Conservation (phyloP, 305 asterid species). For the Andrographis paniculata region DNA sequence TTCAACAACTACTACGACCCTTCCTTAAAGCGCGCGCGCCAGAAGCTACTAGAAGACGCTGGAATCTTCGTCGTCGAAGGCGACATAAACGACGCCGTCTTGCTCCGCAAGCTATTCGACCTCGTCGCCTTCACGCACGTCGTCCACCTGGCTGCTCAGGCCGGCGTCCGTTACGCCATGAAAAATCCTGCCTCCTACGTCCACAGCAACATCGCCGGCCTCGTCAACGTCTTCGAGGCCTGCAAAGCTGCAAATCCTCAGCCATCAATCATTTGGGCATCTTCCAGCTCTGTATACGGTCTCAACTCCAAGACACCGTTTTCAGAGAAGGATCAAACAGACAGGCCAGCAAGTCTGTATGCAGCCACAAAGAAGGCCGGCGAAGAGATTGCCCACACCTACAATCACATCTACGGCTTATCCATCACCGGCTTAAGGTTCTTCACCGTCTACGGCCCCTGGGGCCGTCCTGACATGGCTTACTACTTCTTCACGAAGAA, state of each 20-base stretch:
- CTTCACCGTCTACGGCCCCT: conserved; percentile 25
- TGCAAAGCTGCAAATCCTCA: conserved; percentile 30
- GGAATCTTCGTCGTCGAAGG: conserved; percentile 21
- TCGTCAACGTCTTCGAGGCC: conserved; percentile 24
- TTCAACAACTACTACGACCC: conserved; percentile 16
- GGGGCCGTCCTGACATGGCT: conserved; percentile 34
- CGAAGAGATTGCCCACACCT: conserved; percentile 29
- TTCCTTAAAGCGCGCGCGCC: conserved; percentile 22
- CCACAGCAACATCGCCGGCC: conserved; percentile 32
- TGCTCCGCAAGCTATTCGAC: conserved; percentile 20
- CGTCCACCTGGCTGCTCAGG: conserved; percentile 30
- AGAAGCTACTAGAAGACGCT: background rate
- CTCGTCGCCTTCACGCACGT: conserved; percentile 27
- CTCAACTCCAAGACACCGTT: conserved; percentile 27
- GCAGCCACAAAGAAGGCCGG: conserved; percentile 35
- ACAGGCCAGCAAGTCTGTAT: conserved; percentile 25
- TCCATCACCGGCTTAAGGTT: conserved; percentile 19
- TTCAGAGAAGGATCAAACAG: conserved; percentile 23
- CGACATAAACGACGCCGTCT: conserved; percentile 18
- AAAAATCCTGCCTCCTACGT: conserved; percentile 25
- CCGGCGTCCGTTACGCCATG: conserved; percentile 31
- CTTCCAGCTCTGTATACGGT: conserved; percentile 32
- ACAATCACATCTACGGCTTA: conserved; percentile 25
- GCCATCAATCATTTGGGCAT: conserved; percentile 28
- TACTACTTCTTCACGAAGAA: conserved; percentile 28